phyloP scores from a whole-genome alignment of 176 grass and related monocot species.

The Rhipidocladum racemiflorum region DNA sequence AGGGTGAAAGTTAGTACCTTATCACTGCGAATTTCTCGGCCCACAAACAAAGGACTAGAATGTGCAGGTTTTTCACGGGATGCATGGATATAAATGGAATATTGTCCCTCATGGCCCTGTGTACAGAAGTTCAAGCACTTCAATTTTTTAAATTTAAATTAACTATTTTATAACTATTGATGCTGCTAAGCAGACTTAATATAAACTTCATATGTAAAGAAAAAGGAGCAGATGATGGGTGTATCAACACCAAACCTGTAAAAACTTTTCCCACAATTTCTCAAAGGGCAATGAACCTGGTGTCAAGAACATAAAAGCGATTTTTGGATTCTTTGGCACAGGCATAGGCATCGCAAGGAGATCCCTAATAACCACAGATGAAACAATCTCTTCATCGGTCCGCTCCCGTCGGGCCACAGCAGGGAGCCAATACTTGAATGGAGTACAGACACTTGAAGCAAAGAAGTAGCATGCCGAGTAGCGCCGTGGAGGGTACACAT shows the following conservation, averaged over 20 bases:
- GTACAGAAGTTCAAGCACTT: conserved; percentile 34
- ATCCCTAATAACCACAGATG: conserved; percentile 60
- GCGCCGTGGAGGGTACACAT: conserved; percentile 73
- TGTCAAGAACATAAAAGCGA: conserved; percentile 96
- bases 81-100: conserved; percentile 89
- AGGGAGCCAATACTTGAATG: conserved; percentile 89
- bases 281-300: conserved; percentile 93
- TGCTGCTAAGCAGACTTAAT: background rate
- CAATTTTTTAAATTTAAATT: conserved; percentile 14
- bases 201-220: background rate
- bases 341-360: conserved; percentile 62
- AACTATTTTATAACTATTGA: background rate
- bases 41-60: conserved; percentile 81
- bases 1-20: conserved; percentile 60
- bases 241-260: conserved; percentile 51
- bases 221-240: background rate
- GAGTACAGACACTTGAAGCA: conserved; percentile 77
- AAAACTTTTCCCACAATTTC: conserved; percentile 87
- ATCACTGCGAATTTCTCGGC: conserved; percentile 80
- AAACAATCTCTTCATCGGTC: conserved; percentile 74
- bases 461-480: conserved; percentile 94
- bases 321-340: conserved; percentile 67
- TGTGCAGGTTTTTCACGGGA: conserved; percentile 74
- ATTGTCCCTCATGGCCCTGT: conserved; percentile 76
- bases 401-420: conserved; percentile 41